Base-by-base conservation (phyloP, 2,329 filamentous ascomycete genomes). In the Diaporthe australafricana region DNA sequence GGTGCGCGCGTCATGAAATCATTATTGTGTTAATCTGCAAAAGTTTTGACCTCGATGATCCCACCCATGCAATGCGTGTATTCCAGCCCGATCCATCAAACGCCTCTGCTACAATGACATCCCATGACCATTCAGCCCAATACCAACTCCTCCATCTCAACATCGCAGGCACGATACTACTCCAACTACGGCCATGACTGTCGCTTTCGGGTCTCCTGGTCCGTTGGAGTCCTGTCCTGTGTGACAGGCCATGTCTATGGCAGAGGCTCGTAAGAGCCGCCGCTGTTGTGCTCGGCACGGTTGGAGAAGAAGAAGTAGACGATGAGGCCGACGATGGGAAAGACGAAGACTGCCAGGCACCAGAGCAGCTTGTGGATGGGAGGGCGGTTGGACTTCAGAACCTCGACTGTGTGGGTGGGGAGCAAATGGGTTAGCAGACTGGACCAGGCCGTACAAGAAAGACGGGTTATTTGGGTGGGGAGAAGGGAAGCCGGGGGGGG, bases 241-340 rank as follows among this genome's bases (percentile, higher is more conserved):
- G 12, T 16, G 38, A 38, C 4, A 30, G 22, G 6, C 12, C 6
- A 9, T 1, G 9, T 11, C 67, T 75, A 80, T 52, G 77, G 76
- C 65, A 88, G 80, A 35, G 87, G 79, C 80, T 91, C 88, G 76
- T 91, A 91, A n/a, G 85, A 85, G 12, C 83, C 80, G 53, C 84
- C 83, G 47, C 82, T 82, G 78, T 86, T 88, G 79, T 91, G 88
- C 35, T 85, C 82, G 53, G 83, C 81, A 65, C 90, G 88, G 81
- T 92, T 88, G 57, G 89, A 90, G 82, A 92, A 91, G 67, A 92
- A 81, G 78, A 84, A 92, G 82, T 92, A 92, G 80, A 91, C 81
- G 76, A 91, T 80, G 79, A 91, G 84, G 72, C 90, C 90, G 75
- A 88, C 78, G 62, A 92, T 82, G 5, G 90, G 90, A 82, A 92